These are phyloP conservation scores for Phellinidium pouzarii DNA, from an alignment of 1,284 basidiomycete species.

Conservation along the genomic window DNA sequence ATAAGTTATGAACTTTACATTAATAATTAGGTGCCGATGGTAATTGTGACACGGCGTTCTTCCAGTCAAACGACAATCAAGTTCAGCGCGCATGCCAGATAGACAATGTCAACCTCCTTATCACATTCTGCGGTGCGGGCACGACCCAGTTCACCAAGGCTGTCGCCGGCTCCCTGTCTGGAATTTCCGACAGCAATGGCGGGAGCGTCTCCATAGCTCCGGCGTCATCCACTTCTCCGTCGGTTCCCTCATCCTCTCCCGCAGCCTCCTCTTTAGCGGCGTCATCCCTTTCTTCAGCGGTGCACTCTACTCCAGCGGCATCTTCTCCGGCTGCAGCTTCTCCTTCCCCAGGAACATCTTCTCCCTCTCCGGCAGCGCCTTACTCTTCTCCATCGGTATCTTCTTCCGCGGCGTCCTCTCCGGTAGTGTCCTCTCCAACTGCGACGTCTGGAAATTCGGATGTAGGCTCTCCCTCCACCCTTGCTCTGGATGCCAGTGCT, in stretches of 20 bases:
- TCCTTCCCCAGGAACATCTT: neutral
- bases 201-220: neutral
- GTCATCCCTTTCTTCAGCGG: neutral
- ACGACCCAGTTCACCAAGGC: slow-evolving; percentile 13
- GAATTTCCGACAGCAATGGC: neutral
- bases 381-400: neutral
- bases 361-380: neutral
- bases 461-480: neutral
- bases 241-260: neutral
- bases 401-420: neutral
- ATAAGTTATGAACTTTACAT: slow-evolving; percentile 1
- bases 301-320: neutral
- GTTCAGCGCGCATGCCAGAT: slow-evolving; percentile 34
- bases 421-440: neutral
- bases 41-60: slow-evolving; percentile 34
- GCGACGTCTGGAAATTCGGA: no score
- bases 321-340: neutral
- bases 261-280: neutral
- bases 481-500: no score
- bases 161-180: slow-evolving; percentile 12
- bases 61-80: slow-evolving; percentile 31
- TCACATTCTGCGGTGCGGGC: slow-evolving; percentile 17
- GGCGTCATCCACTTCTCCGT: neutral
- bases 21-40: slow-evolving; percentile 26
- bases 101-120: slow-evolving; percentile 22